Evolutionary conservation across 768 basidiomycete genomes (phyloP).

Genomic region (Lentinula lateritia): DNA sequence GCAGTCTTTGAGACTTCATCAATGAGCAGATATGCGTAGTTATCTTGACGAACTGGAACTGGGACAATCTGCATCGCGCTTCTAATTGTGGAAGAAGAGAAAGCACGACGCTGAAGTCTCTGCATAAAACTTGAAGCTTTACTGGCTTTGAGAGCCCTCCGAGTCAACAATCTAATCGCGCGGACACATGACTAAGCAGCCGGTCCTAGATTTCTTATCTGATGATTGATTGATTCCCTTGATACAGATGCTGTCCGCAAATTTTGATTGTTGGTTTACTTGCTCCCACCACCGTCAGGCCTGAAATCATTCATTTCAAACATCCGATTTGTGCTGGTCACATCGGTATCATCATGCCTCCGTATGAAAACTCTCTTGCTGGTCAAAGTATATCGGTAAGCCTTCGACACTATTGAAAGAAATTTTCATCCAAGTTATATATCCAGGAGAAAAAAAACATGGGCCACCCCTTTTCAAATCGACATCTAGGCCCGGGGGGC

Average conservation of each 20-base stretch:
- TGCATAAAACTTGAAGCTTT: neutral
- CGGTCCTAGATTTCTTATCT: too few relatives aligned
- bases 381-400: neutral
- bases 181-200: neutral
- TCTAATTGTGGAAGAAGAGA: slow-evolving; percentile 15
- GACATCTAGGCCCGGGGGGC: neutral
- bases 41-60: slow-evolving; percentile 75
- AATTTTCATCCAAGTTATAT: neutral
- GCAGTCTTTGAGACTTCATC: slow-evolving; percentile 64
- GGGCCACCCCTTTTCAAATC: neutral
- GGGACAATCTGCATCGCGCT: slow-evolving; percentile 67
- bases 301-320: neutral
- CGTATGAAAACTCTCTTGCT: neutral
- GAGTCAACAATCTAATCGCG: neutral
- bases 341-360: slow-evolving; percentile 6
- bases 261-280: neutral
- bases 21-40: slow-evolving; percentile 81
- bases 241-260: neutral
- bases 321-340: slow-evolving; percentile 14
- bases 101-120: slow-evolving; percentile 8
- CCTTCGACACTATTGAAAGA: neutral
- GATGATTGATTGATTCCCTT: too few relatives aligned
- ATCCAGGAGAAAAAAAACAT: neutral
- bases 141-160: too few relatives aligned
- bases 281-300: neutral